phyloP scores from a whole-genome alignment of 169 alveolate species.

The Plasmodium vinckei region DNA sequence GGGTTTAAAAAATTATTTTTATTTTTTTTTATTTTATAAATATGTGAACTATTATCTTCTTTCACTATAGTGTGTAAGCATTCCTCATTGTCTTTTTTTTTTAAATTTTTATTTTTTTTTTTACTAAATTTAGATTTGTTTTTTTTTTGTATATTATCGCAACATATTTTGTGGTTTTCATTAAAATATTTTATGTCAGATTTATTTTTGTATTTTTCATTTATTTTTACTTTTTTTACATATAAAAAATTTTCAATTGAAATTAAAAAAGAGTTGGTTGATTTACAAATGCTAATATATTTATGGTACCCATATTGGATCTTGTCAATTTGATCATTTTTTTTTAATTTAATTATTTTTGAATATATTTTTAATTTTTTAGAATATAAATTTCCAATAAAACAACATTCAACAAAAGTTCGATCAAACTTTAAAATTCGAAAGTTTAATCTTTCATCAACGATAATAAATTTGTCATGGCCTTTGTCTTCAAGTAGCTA shows the following conservation, averaged over 20 bases:
- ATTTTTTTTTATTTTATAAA: not conserved
- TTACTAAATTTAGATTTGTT: constrained; percentile 1
- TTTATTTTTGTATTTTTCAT: not conserved
- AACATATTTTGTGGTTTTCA: not conserved
- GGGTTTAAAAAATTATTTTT: not conserved
- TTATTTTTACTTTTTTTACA: constrained; percentile 12
- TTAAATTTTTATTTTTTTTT: not conserved
- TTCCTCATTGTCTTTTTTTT: not conserved
- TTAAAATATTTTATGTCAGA: not conserved
- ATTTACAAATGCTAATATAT: constrained; percentile 33
- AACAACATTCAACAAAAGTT: constrained; percentile 29
- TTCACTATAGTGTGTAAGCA: not conserved
- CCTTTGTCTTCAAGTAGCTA: constrained; percentile 20
- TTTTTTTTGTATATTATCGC: constrained; percentile 18
- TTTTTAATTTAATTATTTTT: constrained; percentile 1
- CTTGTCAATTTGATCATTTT: not conserved
- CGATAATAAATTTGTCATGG: constrained; percentile 32
- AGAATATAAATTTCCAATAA: constrained; percentile 36
- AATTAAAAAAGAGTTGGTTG: constrained; percentile 6
- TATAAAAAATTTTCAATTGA: constrained; percentile 49
- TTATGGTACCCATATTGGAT: constrained; percentile 4
- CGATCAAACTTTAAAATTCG: constrained; percentile 34
- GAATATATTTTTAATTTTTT: constrained; percentile 18
- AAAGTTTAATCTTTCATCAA: constrained; percentile 55
- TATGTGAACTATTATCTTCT: not conserved